Evolutionary conservation across 1,284 basidiomycete genomes (phyloP).

Genomic region (Pseudomicrostroma phylloplanum): DNA sequence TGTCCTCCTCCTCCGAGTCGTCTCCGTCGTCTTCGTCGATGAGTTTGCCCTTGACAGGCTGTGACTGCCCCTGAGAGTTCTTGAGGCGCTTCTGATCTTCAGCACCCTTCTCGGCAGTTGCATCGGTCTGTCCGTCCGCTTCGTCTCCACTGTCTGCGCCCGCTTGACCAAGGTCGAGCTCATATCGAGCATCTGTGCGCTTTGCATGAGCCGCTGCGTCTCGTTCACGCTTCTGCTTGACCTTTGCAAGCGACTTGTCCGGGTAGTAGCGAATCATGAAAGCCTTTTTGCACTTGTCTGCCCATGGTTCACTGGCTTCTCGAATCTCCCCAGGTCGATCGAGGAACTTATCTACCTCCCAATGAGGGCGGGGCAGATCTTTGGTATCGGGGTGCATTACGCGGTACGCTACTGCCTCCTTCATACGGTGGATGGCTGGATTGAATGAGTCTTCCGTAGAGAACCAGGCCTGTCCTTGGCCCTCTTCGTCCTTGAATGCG

Average conservation of each 20-base stretch:
- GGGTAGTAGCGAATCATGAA: conserved; percentile 52
- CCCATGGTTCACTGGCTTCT: conserved; percentile 59
- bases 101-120: not conserved
- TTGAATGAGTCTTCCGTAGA: conserved; percentile 72
- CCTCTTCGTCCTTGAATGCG: conserved; percentile 60
- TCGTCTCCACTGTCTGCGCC: conserved; percentile 5
- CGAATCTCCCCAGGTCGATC: conserved; percentile 66
- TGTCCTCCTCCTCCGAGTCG: conserved; percentile 9
- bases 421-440: conserved; percentile 79
- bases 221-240: conserved; percentile 7
- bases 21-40: not conserved
- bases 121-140: conserved; percentile 7
- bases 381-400: conserved; percentile 62
- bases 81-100: not conserved
- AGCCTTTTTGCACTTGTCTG: conserved; percentile 61
- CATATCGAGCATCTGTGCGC: conserved; percentile 3
- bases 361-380: conserved; percentile 76
- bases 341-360: conserved; percentile 74
- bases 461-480: conserved; percentile 68
- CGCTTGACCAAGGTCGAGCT: conserved; percentile 6
- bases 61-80: not conserved
- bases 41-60: not conserved
- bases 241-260: conserved; percentile 2
- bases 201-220: not conserved
- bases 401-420: conserved; percentile 84